phyloP scores from a whole-genome alignment of 2,329 filamentous ascomycete species.

The Aciculosporium take region DNA sequence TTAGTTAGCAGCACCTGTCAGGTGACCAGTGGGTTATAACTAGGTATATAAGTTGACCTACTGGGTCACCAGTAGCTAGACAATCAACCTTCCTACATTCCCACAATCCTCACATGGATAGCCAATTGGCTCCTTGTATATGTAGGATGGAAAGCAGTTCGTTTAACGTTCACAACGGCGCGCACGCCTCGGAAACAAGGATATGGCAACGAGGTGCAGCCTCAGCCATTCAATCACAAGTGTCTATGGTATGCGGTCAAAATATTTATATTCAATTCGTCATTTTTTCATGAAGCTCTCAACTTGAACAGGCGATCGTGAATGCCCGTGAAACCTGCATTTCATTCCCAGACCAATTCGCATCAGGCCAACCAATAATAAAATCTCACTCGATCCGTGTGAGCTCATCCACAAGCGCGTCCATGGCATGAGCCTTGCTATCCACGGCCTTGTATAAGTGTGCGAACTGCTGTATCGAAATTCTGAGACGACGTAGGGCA shows the following conservation, averaged over 20 bases:
- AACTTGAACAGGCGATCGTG: background rate
- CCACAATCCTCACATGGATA: too few species aligned
- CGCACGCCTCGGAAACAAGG: background rate
- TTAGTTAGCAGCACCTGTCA: too few species aligned
- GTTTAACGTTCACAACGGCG: background rate
- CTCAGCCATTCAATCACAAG: background rate
- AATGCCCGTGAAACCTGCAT: too few species aligned
- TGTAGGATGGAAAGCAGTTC: background rate
- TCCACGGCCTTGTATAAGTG: slow-evolving; percentile 36
- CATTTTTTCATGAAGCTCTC: background rate
- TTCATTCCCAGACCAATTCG: background rate
- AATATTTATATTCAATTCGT: slow-evolving; percentile 1
- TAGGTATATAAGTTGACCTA: too few species aligned
- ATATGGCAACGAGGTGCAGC: background rate
- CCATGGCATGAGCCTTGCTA: slow-evolving; percentile 25
- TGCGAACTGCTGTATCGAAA: slow-evolving; percentile 42
- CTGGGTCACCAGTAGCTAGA: too few species aligned
- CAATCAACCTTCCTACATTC: too few species aligned
- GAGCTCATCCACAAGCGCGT: slow-evolving; percentile 24
- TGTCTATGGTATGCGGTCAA: background rate
- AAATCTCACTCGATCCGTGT: slow-evolving; percentile 7
- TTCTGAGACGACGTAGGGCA: slow-evolving; percentile 31
- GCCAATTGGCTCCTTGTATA: background rate
- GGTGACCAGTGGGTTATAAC: too few species aligned
- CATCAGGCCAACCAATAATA: background rate